Evolutionary conservation across 768 basidiomycete species (phyloP), one percentile per base, ranked within the genome.

Genomic region (Omphalotus guepiniiformis): DNA sequence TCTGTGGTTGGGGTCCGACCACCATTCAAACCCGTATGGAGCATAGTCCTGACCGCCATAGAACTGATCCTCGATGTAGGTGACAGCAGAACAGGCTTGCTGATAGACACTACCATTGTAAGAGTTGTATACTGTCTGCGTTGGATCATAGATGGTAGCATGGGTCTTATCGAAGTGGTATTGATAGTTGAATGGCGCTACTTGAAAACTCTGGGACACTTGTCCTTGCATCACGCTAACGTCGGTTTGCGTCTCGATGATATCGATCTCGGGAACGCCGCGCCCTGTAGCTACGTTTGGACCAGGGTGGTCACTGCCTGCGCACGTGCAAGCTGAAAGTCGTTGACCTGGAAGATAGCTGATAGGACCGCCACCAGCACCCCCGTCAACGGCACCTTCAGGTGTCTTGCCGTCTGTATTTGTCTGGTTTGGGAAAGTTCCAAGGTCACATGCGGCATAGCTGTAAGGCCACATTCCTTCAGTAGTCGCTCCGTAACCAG

Each of bases 251-350:
- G 91, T 82, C 70, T 98, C 94, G 49, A 95, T 60, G 50, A 98
- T 75, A 64, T 97, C 94, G 55, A 97, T 92, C 70, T 98, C 95
- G 1, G 95, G 94, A 1, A 85, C 89, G 26, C 82, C 82, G 42
- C 94, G 81, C 15, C 91, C 91, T 13, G 67, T 69, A 23, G 64
- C 73, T 45, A 74, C 72, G 50, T 57, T 73, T 3, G 94, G 94
- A 9, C 94, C 94, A 2, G 94, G 94, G 61, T 98, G 94, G 55
- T 91, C 89, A 23, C 80, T 79, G 11, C 80, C 82, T 0, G 85
- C 67, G 61, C 94, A 98, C 2, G 93, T 94, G 64, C 94, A 98
- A 1, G 91, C 78, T 1, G 89, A 89, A 13, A 90, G 63, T 37
- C 85, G 78, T 60, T 97, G 95, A 0, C 94, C 95, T 3, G 91